Evolutionary conservation across 2,329 filamentous ascomycete species (phyloP).

Genomic region (Coniochaeta hoffmannii): DNA sequence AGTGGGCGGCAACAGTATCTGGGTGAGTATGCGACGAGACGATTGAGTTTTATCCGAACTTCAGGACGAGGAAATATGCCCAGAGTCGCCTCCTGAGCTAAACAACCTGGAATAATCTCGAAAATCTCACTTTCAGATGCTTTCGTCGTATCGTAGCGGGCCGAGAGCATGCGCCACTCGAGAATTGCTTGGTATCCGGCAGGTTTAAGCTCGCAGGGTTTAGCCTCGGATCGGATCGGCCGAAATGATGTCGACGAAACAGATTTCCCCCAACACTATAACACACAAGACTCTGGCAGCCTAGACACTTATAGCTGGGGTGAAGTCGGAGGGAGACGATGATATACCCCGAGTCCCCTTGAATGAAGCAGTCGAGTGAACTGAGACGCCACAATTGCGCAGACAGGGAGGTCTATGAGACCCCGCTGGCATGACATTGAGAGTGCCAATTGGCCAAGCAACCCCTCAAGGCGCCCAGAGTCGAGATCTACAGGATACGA

Average conservation of each 20-base stretch:
- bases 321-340: neutral
- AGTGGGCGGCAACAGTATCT: slow-evolving; percentile 3
- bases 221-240: neutral
- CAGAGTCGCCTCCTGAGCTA: neutral
- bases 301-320: neutral
- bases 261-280: neutral
- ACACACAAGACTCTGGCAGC: neutral
- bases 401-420: neutral
- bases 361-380: too few relatives aligned
- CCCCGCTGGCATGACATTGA: neutral
- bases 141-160: neutral
- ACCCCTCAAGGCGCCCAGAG: neutral
- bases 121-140: neutral
- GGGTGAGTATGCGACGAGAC: slow-evolving; percentile 17
- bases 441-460: neutral
- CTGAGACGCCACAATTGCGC: neutral
- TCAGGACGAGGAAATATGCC: too few relatives aligned
- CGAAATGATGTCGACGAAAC: neutral
- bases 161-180: neutral
- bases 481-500: neutral
- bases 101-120: neutral
- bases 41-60: too few relatives aligned
- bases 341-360: too few relatives aligned
- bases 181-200: neutral
- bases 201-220: neutral